Evolutionary conservation across 139 green algal species (phyloP), one percentile per base, ranked within the genome.

Genomic region (Tetradesmus obliquus): DNA sequence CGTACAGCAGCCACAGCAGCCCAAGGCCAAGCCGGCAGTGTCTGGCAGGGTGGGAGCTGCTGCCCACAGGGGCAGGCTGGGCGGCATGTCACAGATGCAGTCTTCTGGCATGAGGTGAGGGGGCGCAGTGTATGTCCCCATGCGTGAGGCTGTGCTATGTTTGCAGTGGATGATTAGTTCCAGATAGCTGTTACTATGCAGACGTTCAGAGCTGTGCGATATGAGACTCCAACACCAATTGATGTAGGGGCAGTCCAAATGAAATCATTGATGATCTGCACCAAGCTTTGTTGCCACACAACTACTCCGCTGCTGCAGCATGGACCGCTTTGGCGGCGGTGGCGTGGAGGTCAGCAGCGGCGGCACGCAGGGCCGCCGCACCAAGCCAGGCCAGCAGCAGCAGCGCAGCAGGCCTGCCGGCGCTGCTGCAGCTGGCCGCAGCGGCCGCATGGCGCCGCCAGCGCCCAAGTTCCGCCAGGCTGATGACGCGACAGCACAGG

Each of bases 321-420:
- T 87, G 82, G 82, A 87, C 24, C 82, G 82, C 55, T 24, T 74
- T 12, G 20, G 62, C 82, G n/a, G 45, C 45, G 74, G n/a, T 32
- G 84, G 84, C 51, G 84, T 7, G 10, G 84, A 88, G 57, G 84
- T 88, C 84, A 88, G 84, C 84, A 88, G 85, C 58, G 79, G 79
- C 51, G 51, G 80, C 51, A 8, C 17, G 10, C 80, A 85, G 80
- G 80, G 15, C 17, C 17, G 51, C 51, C 80, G 80, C 51, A 2
- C 62, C 45, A 82, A 82, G 74, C 74, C n/a, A 45, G 9, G 32
- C 51, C 55, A 51, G 60, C 82, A 87, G 82, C 60, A 87, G 55
- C 24, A 58, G 19, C 82, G 82, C 55, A 53, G 54, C 58, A 79
- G 57, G 22, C 84, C 62, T 22, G 85, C 66, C 6, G 57, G 9